phyloP scores from a whole-genome alignment of 148 eudicot genomes.

The Heliosperma pusillum region DNA sequence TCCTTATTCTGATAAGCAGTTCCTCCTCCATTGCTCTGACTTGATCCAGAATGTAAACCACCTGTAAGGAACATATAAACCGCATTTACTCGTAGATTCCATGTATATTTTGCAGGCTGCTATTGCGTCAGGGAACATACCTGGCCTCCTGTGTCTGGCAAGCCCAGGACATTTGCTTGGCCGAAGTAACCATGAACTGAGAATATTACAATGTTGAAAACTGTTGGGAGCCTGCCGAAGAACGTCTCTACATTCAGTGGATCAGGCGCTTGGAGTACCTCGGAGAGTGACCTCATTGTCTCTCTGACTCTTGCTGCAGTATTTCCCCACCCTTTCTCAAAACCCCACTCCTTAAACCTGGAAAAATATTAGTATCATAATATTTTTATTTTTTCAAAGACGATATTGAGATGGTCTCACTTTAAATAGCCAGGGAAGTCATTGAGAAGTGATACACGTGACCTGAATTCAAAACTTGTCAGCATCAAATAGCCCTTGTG shows the following conservation, averaged over 20 bases:
- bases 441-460: background rate
- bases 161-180: conserved; percentile 84
- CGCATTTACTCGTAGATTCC: background rate
- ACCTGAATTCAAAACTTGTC: too few species aligned
- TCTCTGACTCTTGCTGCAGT: conserved; percentile 69
- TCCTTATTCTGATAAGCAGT: conserved; percentile 64
- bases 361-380: conserved; percentile 1
- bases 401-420: background rate
- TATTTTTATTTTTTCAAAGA: background rate
- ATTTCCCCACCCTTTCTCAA: conserved; percentile 96
- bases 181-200: conserved; percentile 96
- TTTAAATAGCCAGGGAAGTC: background rate
- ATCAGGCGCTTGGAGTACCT: conserved; percentile 91
- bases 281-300: conserved; percentile 70
- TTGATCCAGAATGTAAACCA: conserved; percentile 95
- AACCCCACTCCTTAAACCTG: conserved; percentile 94
- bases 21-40: conserved; percentile 88
- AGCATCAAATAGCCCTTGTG: too few species aligned
- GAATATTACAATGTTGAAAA: conserved; percentile 77
- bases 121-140: conserved; percentile 27
- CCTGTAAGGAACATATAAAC: conserved; percentile 39
- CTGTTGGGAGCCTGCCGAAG: conserved; percentile 63
- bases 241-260: conserved; percentile 56
- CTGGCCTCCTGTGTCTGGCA: conserved; percentile 99
- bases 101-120: conserved; percentile 8